These are phyloP conservation scores for Piper betle DNA, from an alignment of 164 flowering plant species.

Conservation along the genomic window DNA sequence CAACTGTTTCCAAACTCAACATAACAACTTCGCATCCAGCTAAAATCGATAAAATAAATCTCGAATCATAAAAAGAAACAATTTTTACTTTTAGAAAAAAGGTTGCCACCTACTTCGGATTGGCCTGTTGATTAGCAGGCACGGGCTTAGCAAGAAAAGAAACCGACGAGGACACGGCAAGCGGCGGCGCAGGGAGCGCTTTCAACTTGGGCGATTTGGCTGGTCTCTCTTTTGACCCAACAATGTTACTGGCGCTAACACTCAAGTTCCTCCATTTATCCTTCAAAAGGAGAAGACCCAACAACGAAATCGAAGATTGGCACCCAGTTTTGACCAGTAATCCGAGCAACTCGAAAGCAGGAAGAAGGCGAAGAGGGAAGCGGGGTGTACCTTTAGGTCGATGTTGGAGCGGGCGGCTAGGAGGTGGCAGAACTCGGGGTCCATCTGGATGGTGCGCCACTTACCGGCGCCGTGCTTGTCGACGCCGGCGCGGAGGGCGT, in stretches of 20 bases:
- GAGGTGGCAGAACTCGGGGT: conserved; percentile 54
- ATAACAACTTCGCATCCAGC: too few relatives aligned
- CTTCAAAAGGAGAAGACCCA: conserved; percentile 11
- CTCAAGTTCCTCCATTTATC: conserved; percentile 82
- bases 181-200: too few relatives aligned
- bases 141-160: too few relatives aligned
- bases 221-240: conserved; percentile 47
- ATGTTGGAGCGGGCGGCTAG: conserved; percentile 68
- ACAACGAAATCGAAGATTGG: neutral
- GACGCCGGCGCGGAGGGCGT: conserved; percentile 59
- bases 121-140: too few relatives aligned
- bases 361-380: neutral
- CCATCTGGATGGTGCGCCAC: conserved; percentile 67
- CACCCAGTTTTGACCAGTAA: too few relatives aligned
- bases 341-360: neutral
- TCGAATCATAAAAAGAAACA: too few relatives aligned
- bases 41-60: too few relatives aligned
- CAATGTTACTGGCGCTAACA: conserved; percentile 43
- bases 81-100: too few relatives aligned
- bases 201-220: too few relatives aligned
- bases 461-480: conserved; percentile 70
- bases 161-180: too few relatives aligned
- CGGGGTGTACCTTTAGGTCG: conserved; percentile 46
- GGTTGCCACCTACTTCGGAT: too few relatives aligned
- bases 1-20: too few relatives aligned